These are phyloP conservation scores for Exophiala sp. DNA, from an alignment of 2,329 filamentous ascomycete genomes.

Conservation along the genomic window DNA sequence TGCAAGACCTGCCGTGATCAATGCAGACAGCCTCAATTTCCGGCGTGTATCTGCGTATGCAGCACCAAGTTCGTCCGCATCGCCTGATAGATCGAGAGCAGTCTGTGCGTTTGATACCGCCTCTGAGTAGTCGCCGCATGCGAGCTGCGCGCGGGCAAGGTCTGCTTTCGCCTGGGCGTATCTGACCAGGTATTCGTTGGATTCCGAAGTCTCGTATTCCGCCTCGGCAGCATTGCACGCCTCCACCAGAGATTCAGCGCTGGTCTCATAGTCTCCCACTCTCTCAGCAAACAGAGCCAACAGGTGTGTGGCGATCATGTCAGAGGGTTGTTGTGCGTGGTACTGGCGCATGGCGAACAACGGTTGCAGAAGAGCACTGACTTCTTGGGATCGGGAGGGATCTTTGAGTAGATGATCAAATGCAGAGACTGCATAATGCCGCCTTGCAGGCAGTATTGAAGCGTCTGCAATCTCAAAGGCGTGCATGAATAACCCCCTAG, in stretches of 20 bases:
- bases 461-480: slow-evolving; percentile 88
- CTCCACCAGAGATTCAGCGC: slow-evolving; percentile 57
- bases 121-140: slow-evolving; percentile 56
- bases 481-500: slow-evolving; percentile 80
- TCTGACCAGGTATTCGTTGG: slow-evolving; percentile 61
- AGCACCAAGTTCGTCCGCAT: slow-evolving; percentile 64
- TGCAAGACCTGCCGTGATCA: slow-evolving; percentile 78
- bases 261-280: slow-evolving; percentile 59
- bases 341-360: slow-evolving; percentile 85
- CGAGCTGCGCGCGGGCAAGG: slow-evolving; percentile 75
- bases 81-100: slow-evolving; percentile 65
- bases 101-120: slow-evolving; percentile 76
- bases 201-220: slow-evolving; percentile 80
- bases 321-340: slow-evolving; percentile 61
- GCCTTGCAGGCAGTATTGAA: slow-evolving; percentile 64
- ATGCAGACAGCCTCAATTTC: slow-evolving; percentile 72
- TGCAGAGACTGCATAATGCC: slow-evolving; percentile 70
- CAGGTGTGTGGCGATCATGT: slow-evolving; percentile 70
- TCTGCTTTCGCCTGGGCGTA: slow-evolving; percentile 84
- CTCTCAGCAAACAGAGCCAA: slow-evolving; percentile 76
- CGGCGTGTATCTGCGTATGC: slow-evolving; percentile 56
- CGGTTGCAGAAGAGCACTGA: slow-evolving; percentile 65
- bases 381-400: slow-evolving; percentile 38
- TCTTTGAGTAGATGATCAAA: slow-evolving; percentile 73
- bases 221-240: slow-evolving; percentile 68